Base-by-base conservation (phyloP, 768 basidiomycete genomes). In the Termitomyces sp. region DNA sequence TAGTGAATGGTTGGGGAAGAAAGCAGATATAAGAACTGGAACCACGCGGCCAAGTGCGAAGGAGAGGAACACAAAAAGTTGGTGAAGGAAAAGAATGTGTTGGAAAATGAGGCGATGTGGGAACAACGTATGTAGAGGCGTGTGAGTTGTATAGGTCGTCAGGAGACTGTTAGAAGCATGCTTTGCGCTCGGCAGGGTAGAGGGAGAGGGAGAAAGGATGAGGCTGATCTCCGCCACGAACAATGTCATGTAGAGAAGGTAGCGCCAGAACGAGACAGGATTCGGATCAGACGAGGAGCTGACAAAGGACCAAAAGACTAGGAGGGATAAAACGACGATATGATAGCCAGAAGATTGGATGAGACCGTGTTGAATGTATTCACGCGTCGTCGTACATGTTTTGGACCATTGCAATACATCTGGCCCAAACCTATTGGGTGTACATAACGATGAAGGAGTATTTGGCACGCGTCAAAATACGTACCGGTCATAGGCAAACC, bases 401-500 rank as follows among this genome's bases (percentile, higher is more conserved):
- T 85, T 76, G 20, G 75, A 79, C 90, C 91, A 95, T 2, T 58
- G 67, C 28, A 90, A 63, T 4, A 86, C 88, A 35, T 84, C 84
- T 12, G 90, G 86, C 0, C 93, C 93, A 66, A 94, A 95, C 61
- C 91, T 92, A 44, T 23, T 20, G 55, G n/a, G 47, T 23, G 23
- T 2, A 2, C 14, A 46, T 52, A n/a, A 54, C 30, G 23, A 33
- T 41, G 23, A 53, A 53, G 36, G 23, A 50, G 4, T 5, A 41
- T 9, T 46, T 54, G 20, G 30, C 36, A 54, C 28, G 38, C 40
- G 33, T 43, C 18, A 18, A 59, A 56, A 41, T 44, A 60, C 63
- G 44, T 64, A 90, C 88, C 91, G 80, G 67, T 95, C 93, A 69
- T 95, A 95, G 0, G 91, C 93, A 75, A 93, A 94, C 51, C 92